A percentile compares a stretch with the other conserved stretches of the same genome.
phyloP scores from a whole-genome alignment of 176 grass and related monocot species.

The Zoysia japonica region DNA sequence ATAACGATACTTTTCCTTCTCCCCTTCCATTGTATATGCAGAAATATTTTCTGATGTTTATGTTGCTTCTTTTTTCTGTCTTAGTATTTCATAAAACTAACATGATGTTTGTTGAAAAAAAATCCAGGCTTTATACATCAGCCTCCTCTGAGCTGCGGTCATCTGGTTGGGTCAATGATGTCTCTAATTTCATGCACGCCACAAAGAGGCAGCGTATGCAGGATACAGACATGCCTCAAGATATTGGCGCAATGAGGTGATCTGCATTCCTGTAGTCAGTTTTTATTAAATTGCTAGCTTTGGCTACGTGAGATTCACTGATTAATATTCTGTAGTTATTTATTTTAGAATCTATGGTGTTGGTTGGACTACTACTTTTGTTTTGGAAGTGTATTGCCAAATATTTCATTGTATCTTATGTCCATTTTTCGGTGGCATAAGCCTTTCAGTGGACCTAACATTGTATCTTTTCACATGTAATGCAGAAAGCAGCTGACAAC shows the following conservation, averaged over 20 bases:
- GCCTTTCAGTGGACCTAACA: slow-evolving; percentile 13
- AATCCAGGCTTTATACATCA: slow-evolving; percentile 60
- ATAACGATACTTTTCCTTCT: background rate
- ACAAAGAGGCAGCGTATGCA: slow-evolving; percentile 57
- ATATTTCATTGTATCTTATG: background rate
- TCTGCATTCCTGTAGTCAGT: slow-evolving; percentile 1
- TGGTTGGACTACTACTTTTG: background rate
- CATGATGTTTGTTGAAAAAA: slow-evolving; percentile 35
- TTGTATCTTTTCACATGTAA: slow-evolving; percentile 32
- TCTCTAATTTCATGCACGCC: slow-evolving; percentile 67
- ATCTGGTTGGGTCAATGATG: slow-evolving; percentile 72
- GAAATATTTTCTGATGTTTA: background rate
- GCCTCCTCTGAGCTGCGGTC: slow-evolving; percentile 65
- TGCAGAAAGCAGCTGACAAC: slow-evolving; percentile 72
- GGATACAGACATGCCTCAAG: slow-evolving; percentile 32
- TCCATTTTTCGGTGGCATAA: background rate
- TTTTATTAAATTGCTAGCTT: background rate
- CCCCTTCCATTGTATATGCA: background rate
- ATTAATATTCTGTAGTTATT: background rate
- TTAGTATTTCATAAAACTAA: slow-evolving; percentile 32
- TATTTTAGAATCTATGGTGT: background rate
- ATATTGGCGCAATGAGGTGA: slow-evolving; percentile 67
- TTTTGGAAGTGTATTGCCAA: background rate
- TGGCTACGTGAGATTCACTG: slow-evolving; percentile 16
- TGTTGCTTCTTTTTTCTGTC: slow-evolving; percentile 11